Conservation (phyloP, 352 stramenopile species). For the Globisporangium echinulatum region DNA sequence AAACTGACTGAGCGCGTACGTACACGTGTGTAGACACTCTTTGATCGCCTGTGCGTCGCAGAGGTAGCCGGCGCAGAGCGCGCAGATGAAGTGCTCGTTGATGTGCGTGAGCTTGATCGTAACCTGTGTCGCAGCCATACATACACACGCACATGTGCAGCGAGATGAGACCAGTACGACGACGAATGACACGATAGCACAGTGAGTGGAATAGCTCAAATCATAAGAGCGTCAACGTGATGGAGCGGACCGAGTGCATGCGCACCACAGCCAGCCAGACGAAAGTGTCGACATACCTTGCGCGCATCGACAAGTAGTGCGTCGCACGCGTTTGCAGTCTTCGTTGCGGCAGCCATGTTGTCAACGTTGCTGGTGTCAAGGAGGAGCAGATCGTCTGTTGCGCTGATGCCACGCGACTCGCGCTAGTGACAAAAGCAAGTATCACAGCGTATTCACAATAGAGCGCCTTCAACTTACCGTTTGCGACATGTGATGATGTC, state of each 20-base stretch:
- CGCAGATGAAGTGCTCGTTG: conserved; percentile 57
- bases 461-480: neutral
- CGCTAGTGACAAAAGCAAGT: neutral
- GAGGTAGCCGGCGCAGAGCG: conserved; percentile 63
- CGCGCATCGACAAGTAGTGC: conserved; percentile 29
- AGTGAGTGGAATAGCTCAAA: no score
- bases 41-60: conserved; percentile 65
- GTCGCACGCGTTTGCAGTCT: conserved; percentile 10
- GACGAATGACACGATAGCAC: neutral
- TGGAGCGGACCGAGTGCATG: no score
- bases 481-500: neutral
- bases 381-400: no score
- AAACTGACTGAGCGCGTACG: conserved; percentile 2
- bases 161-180: neutral
- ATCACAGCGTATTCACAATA: conserved; percentile 1
- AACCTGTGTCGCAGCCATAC: conserved; percentile 17
- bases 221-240: neutral
- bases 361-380: neutral
- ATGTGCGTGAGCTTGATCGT: conserved; percentile 38
- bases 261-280: no score
- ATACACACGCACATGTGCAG: neutral
- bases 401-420: neutral
- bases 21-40: conserved; percentile 79
- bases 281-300: conserved; percentile 16
- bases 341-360: conserved; percentile 1